Conservation (phyloP, 176 grass and related monocot species). For the Triticum aestivum region DNA sequence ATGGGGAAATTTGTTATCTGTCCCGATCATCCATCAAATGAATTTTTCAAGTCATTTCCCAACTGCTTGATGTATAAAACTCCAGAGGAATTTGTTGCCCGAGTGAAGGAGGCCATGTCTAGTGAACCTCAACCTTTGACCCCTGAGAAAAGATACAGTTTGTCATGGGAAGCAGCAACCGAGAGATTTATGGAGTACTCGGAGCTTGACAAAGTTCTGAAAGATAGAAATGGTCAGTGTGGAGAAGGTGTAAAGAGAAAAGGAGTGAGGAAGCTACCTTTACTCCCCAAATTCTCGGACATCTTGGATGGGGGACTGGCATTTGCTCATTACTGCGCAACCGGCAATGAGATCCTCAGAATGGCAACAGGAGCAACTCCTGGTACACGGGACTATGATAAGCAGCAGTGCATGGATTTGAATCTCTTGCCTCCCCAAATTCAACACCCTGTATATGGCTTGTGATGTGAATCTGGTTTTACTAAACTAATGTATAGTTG, state of each 20-base stretch:
- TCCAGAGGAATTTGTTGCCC: conserved; percentile 70
- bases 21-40: conserved; percentile 93
- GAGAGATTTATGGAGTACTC: conserved; percentile 88
- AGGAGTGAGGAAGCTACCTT: conserved; percentile 38
- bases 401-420: conserved; percentile 73
- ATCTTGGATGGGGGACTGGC: conserved; percentile 71
- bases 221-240: conserved; percentile 20
- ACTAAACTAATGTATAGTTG: conserved; percentile 29
- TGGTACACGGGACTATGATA: conserved; percentile 78
- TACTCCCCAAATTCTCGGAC: conserved; percentile 52
- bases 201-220: conserved; percentile 77
- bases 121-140: conserved; percentile 75
- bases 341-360: conserved; percentile 76
- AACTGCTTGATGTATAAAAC: conserved; percentile 90
- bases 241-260: conserved; percentile 28
- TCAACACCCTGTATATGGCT: conserved; percentile 59
- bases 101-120: conserved; percentile 68
- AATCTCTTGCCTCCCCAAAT: conserved; percentile 65
- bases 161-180: conserved; percentile 93
- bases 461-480: conserved; percentile 31
- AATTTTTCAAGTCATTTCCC: conserved; percentile 89
- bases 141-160: conserved; percentile 61
- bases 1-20: conserved; percentile 98
- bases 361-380: conserved; percentile 79
- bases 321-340: conserved; percentile 76